Evolutionary conservation across 1,139 yeast genomes (phyloP).

Genomic region (Blastobotrys capitulatus): DNA sequence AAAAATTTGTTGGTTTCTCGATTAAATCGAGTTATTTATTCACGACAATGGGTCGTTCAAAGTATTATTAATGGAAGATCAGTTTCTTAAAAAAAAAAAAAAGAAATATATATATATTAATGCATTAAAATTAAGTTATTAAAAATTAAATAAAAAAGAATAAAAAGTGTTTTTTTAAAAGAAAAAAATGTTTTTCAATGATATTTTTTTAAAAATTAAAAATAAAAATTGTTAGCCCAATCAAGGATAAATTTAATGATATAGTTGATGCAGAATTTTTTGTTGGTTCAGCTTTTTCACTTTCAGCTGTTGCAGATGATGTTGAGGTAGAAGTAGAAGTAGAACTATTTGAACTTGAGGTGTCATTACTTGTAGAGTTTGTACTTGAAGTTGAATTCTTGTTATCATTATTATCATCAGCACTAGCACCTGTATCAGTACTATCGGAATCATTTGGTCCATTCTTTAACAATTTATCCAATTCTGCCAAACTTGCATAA

Average conservation of each 20-base stretch:
- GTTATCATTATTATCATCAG: not conserved
- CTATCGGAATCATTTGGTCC: not conserved
- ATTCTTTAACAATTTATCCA: not conserved
- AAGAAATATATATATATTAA: not conserved
- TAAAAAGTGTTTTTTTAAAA: not conserved
- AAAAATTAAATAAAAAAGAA: not conserved
- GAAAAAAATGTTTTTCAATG: no score
- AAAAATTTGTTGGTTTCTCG: not conserved
- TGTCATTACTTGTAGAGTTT: not conserved
- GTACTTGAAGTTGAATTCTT: not conserved
- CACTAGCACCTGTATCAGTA: not conserved
- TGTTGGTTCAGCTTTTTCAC: not conserved
- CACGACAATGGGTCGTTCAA: slow-evolving; percentile 32
- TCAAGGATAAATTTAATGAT: not conserved
- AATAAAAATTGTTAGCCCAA: not conserved
- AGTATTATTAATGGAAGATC: slow-evolving; percentile 30
- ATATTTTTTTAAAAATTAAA: not conserved
- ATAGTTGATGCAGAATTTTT: not conserved
- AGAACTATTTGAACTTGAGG: not conserved
- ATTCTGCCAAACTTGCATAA: not conserved
- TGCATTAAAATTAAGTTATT: not conserved
- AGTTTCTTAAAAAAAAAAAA: slow-evolving; percentile 15
- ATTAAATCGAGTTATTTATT: slow-evolving; percentile 14
- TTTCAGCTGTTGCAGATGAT: not conserved
- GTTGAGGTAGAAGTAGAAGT: not conserved